phyloP scores from a whole-genome alignment of 148 eudicot species.

The Silene latifolia region DNA sequence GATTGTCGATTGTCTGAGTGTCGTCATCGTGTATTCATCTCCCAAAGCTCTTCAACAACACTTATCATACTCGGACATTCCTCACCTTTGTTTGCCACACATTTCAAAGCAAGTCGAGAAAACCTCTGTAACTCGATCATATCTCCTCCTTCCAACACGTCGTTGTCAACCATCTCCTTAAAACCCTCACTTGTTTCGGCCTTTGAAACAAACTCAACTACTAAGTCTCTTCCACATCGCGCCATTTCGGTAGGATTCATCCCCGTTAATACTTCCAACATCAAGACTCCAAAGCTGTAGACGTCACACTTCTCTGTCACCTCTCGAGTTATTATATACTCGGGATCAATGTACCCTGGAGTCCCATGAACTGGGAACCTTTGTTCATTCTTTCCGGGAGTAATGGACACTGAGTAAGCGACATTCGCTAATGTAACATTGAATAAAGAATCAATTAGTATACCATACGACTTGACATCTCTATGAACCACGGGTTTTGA shows the following conservation, averaged over 20 bases:
- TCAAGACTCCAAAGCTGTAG: slow-evolving; percentile 27
- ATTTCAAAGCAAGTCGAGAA: slow-evolving; percentile 22
- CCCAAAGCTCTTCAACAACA: slow-evolving; percentile 22
- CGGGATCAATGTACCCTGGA: slow-evolving; percentile 29
- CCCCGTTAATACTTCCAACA: slow-evolving; percentile 20
- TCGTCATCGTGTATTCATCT: neutral
- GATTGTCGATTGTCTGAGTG: no score
- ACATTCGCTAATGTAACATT: slow-evolving; percentile 22
- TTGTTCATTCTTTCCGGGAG: slow-evolving; percentile 14
- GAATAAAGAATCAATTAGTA: slow-evolving; percentile 22
- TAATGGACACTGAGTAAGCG: slow-evolving; percentile 18
- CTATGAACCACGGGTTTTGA: slow-evolving; percentile 29
- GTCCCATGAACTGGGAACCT: slow-evolving; percentile 22
- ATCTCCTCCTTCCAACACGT: slow-evolving; percentile 16
- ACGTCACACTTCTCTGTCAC: slow-evolving; percentile 31
- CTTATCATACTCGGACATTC: slow-evolving; percentile 35
- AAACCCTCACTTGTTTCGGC: slow-evolving; percentile 2
- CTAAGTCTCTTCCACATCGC: slow-evolving; percentile 16
- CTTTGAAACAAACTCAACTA: slow-evolving; percentile 15
- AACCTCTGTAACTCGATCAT: slow-evolving; percentile 10
- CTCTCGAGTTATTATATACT: slow-evolving; percentile 18
- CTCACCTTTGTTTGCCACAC: slow-evolving; percentile 25
- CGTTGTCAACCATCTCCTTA: slow-evolving; percentile 18
- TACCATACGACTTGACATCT: slow-evolving; percentile 23
- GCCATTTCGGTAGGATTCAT: slow-evolving; percentile 12